Evolutionary conservation across 2,329 filamentous ascomycete species (phyloP).

Genomic region (Fusarium gaditjirri): DNA sequence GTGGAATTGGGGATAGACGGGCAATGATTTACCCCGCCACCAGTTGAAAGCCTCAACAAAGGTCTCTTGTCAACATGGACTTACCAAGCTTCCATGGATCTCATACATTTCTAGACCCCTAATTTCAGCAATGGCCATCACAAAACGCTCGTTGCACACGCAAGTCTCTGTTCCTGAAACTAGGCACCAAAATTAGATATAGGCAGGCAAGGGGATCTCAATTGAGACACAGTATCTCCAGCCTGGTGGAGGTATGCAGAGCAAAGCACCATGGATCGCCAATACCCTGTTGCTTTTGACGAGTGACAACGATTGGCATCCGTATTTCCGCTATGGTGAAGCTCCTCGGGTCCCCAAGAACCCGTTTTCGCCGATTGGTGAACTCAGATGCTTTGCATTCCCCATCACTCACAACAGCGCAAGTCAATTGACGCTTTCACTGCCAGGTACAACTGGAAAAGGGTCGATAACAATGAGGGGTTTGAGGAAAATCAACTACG

Average conservation of each 20-base stretch:
- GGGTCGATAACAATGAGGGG: too few relatives aligned
- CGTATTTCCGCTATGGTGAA: neutral
- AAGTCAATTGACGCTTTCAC: neutral
- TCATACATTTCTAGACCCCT: neutral
- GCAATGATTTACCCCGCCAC: constrained; percentile 23
- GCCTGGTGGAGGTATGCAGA: constrained; percentile 1
- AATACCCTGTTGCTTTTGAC: neutral
- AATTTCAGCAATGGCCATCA: neutral
- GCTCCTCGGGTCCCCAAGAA: neutral
- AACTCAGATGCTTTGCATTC: neutral
- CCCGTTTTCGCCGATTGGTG: neutral
- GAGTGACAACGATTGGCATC: neutral
- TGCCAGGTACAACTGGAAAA: neutral
- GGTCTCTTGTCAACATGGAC: neutral
- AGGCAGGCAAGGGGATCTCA: neutral
- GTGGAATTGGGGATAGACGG: neutral
- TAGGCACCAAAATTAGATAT: constrained; percentile 1
- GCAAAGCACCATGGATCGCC: constrained; percentile 3
- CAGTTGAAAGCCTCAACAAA: neutral
- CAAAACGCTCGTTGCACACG: neutral
- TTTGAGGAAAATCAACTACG: neutral
- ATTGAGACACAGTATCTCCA: neutral
- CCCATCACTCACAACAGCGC: neutral
- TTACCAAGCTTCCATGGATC: neutral
- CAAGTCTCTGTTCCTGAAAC: neutral